Evolutionary conservation across 2,329 filamentous ascomycete species (phyloP).

Genomic region (Scopulariopsis brevicaulis): DNA sequence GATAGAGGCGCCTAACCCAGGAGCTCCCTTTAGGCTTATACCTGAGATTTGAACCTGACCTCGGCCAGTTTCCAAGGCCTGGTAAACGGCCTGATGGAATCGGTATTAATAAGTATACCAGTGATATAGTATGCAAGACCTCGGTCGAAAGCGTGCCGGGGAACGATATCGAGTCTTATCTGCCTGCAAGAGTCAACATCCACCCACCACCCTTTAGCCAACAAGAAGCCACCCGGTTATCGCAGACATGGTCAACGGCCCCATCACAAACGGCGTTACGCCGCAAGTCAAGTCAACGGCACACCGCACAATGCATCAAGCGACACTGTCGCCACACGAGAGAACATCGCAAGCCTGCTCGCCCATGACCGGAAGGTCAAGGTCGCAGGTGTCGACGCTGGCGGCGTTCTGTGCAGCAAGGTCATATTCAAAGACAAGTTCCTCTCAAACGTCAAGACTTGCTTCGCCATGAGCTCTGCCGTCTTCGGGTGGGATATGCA

Average conservation of each 20-base stretch:
- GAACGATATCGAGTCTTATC: background rate
- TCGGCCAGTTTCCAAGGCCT: background rate
- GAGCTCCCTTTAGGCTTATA: background rate
- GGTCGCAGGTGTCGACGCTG: background rate
- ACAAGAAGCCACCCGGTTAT: background rate
- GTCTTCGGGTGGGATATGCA: background rate
- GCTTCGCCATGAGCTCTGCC: background rate
- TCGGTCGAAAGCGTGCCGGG: background rate
- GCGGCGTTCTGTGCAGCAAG: background rate
- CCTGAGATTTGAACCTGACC: background rate
- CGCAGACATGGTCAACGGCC: background rate
- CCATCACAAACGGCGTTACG: background rate
- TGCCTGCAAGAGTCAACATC: background rate
- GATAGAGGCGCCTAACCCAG: background rate
- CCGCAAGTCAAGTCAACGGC: background rate
- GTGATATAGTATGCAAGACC: background rate
- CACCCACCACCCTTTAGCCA: background rate
- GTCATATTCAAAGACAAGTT: background rate
- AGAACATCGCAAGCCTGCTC: background rate
- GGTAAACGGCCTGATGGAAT: background rate
- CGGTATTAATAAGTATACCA: background rate
- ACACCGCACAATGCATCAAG: background rate
- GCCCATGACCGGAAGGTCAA: background rate
- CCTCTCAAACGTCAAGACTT: background rate
- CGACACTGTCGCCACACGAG: background rate